Evolutionary conservation across 2,329 filamentous ascomycete genomes (phyloP), one percentile per base, ranked within the genome.

Genomic region (Trichoderma afroharzianum): DNA sequence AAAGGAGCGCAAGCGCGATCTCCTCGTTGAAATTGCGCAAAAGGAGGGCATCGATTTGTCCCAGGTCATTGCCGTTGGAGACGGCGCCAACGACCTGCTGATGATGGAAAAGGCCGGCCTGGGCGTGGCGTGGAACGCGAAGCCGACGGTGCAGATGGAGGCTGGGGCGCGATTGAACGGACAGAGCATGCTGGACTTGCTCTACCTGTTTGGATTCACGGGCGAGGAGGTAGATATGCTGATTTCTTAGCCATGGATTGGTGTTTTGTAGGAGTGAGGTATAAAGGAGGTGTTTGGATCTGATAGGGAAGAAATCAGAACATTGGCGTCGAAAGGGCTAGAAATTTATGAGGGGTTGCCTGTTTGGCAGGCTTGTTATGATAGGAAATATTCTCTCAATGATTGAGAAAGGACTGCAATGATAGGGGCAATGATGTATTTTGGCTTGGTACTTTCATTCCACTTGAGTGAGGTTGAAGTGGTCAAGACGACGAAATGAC

Each of bases 81-180:
- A 96, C 79, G 93, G 93, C 7, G 93, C 93, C 47, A 96, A 96
- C 77, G 93, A 96, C 78, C 80, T 96, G 74, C 84, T 91, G 71
- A 96, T 96, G 93, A 89, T 96, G 85, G 86, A 85, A 9, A 87
- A 88, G 62, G 93, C 93, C 0, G 92, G 92, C 0, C 81, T 95
- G 47, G 93, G 93, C 24, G 90, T 96, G 3, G 93, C 93, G 2
- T 95, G 93, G 86, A 93, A 95, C 78, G 93, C 93, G 11, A 96
- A 96, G 84, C 92, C 93, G 2, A 86, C 90, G 72, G 93, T 96
- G 70, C 93, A 96, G 82, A 88, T 91, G 84, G 89, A 92, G 79
- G 93, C 93, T 2, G 89, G 90, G 32, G 90, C 90, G 15, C 85
- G 92, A 55, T 80, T 96, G 73, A 96, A 96, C 77, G 88, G 90